Percentiles rank a stretch among this genome's conserved stretches.
Evolutionary conservation across 352 stramenopile genomes (phyloP).

Genomic region (Globisporangium parvum): DNA sequence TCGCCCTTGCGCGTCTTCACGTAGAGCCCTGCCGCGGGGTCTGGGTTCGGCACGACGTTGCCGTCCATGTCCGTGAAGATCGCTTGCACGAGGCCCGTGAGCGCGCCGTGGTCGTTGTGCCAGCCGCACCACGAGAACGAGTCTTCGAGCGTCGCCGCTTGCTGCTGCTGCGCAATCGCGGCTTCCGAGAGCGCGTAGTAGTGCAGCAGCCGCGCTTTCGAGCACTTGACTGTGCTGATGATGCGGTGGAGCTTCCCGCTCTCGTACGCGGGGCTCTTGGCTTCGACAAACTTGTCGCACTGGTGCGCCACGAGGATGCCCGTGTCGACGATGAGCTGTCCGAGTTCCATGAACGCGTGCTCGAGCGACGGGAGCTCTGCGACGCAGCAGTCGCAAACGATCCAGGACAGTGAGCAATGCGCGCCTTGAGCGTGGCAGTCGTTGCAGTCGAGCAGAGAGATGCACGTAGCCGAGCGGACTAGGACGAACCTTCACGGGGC

Average conservation of each 20-base stretch:
- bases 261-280: conserved; percentile 71
- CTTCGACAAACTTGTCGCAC: conserved; percentile 89
- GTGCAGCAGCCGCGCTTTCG: conserved; percentile 92
- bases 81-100: conserved; percentile 92
- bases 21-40: conserved; percentile 88
- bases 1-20: conserved; percentile 88
- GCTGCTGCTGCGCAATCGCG: conserved; percentile 42
- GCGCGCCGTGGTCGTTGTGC: conserved; percentile 95
- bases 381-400: background rate
- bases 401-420: background rate
- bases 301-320: conserved; percentile 88
- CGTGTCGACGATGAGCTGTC: conserved; percentile 90
- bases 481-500: conserved; percentile 35
- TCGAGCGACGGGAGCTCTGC: conserved; percentile 78
- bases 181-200: conserved; percentile 90
- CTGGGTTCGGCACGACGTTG: conserved; percentile 58
- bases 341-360: conserved; percentile 87
- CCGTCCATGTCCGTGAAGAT: conserved; percentile 84
- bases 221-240: conserved; percentile 83
- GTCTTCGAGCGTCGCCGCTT: conserved; percentile 41
- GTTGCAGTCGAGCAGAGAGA: background rate
- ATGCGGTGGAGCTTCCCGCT: conserved; percentile 82
- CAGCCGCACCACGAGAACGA: conserved; percentile 96
- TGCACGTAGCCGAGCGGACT: background rate
- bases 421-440: too few relatives aligned